Evolutionary conservation across 1,139 yeast species (phyloP), one percentile per base, ranked within the genome.

Genomic region (Geotrichum bryndzae): DNA sequence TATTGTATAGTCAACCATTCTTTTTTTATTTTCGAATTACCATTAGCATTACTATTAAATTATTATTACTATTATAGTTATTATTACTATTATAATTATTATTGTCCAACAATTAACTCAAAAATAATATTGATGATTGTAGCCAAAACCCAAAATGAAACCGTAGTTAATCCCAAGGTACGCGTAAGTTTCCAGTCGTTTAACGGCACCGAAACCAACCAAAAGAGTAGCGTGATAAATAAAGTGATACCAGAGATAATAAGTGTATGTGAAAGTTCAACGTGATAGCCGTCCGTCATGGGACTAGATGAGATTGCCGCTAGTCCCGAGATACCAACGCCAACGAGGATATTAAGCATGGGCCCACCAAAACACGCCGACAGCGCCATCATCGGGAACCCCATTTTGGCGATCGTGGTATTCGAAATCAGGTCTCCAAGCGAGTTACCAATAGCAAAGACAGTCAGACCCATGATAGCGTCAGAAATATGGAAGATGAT

Each of bases 361-460:
- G 98, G 98, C 0, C 97, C 94, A 0, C 97, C 98, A 73, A 91
- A 89, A 70, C 97, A 91, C 0, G 97, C 97, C 15, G 96, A 88
- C 52, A 92, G 79, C 0, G 97, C 97, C 92, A 92, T 90, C 64
- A 88, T 81, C 0, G 97, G 92, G 77, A 86, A 87, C 0, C 97
- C 97, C 84, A 90, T 84, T 65, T 78, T 80, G 0, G 96, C 92
- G 59, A 92, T 85, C 0, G 96, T 88, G 55, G 87, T 78, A 69
- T 92, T 90, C 0, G 97, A 87, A 1, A 91, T 85, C 61, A 91
- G 79, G 69, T 92, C 99, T 6, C 97, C 97, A 5, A 90, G 76
- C 0, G 97, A 91, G 72, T 92, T 94, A 5, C 98, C 98, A 66
- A 92, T 77, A 0, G 98, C 97, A 77, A 92, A 91, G 0, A 91